Percentiles rank a stretch among this genome's conserved stretches.
Evolutionary conservation across 352 stramenopile species (phyloP).

Genomic region (Pilasporangium apinafurcum): DNA sequence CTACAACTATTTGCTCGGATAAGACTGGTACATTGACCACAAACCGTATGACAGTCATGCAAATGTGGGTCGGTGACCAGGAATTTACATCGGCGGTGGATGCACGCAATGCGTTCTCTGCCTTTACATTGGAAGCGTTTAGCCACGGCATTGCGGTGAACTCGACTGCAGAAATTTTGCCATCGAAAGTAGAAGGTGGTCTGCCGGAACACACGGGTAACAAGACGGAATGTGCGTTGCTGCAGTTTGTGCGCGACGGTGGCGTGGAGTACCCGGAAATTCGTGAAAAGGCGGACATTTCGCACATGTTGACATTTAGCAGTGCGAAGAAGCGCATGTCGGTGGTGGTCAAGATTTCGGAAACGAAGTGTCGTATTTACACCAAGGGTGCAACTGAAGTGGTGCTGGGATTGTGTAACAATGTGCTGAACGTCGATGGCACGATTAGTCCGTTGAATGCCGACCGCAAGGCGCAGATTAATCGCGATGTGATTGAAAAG

Average conservation of each 20-base stretch:
- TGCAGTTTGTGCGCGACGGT: conserved; percentile 46
- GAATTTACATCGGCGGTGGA: conserved; percentile 33
- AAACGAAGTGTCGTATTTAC: conserved; percentile 41
- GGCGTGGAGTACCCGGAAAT: conserved; percentile 40
- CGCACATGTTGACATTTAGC: conserved; percentile 63
- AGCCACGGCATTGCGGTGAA: conserved; percentile 44
- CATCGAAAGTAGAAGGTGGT: conserved; percentile 28
- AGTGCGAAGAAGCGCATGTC: conserved; percentile 72
- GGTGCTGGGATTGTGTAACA: conserved; percentile 39
- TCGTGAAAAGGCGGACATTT: conserved; percentile 23
- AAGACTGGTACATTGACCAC: conserved; percentile 95
- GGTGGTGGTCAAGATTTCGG: conserved; percentile 38
- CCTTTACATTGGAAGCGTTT: conserved; percentile 27
- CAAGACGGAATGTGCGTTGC: conserved; percentile 59
- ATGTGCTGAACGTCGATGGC: conserved; percentile 37
- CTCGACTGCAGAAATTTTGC: conserved; percentile 53
- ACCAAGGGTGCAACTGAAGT: conserved; percentile 59
- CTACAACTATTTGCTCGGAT: conserved; percentile 92
- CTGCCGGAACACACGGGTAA: conserved; percentile 58
- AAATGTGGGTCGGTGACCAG: conserved; percentile 51
- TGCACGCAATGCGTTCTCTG: conserved; percentile 15
- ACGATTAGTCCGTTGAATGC: conserved; percentile 19
- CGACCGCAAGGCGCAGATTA: conserved; percentile 25
- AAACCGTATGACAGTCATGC: conserved; percentile 95
- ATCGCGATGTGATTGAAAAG: conserved; percentile 57